Evolutionary conservation across 306 rosid species (phyloP).

Genomic region (Quercus berberidifolia): DNA sequence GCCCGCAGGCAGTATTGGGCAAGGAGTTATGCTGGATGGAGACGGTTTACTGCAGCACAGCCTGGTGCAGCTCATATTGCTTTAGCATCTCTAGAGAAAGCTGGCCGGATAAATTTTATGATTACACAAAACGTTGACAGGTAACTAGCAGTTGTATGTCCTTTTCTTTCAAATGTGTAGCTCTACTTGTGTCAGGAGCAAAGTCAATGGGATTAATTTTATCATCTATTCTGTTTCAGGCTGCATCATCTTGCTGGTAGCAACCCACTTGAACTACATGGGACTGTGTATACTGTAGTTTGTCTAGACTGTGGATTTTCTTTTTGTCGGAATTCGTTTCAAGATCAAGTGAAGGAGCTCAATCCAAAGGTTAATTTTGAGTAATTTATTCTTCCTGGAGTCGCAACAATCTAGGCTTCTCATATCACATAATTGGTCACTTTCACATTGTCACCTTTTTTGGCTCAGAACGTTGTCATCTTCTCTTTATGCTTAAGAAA

Average conservation of each 20-base stretch:
- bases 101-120: constrained; percentile 63
- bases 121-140: constrained; percentile 94
- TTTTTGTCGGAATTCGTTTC: constrained; percentile 61
- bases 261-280: constrained; percentile 90
- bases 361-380: constrained; percentile 71
- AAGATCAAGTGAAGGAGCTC: constrained; percentile 78
- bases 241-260: constrained; percentile 96
- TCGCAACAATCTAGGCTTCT: background rate
- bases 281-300: constrained; percentile 80
- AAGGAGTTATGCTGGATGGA: constrained; percentile 97
- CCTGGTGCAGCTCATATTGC: constrained; percentile 76
- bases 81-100: constrained; percentile 71
- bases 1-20: constrained; percentile 92
- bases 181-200: constrained; percentile 11
- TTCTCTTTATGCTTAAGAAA: constrained; percentile 8
- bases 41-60: constrained; percentile 62
- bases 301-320: constrained; percentile 81
- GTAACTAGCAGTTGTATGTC: constrained; percentile 29
- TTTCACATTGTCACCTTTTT: background rate
- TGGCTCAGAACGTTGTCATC: background rate
- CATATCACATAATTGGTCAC: background rate
- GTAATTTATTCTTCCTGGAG: constrained; percentile 3
- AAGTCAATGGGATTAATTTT: constrained; percentile 27
- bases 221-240: constrained; percentile 42
- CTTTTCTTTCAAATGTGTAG: constrained; percentile 3